These are phyloP conservation scores for Botrytis deweyae DNA, from an alignment of 2,329 filamentous ascomycete genomes.

Conservation along the genomic window DNA sequence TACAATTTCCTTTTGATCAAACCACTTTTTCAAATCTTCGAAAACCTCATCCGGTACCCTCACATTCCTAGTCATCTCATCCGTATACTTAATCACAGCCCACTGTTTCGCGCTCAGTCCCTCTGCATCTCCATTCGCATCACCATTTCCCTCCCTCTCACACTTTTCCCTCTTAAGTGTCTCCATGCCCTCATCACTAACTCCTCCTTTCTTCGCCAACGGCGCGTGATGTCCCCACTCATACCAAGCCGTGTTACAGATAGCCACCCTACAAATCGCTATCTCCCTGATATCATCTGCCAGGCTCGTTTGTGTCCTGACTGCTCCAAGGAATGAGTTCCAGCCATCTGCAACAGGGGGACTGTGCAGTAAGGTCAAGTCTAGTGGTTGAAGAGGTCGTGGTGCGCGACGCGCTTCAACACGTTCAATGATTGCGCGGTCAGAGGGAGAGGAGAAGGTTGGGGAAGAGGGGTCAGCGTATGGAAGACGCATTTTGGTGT, in stretches of 20 bases:
- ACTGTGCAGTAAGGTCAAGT: conserved; percentile 72
- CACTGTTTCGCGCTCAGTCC: conserved; percentile 59
- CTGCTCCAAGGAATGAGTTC: conserved; percentile 66
- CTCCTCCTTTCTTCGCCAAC: conserved; percentile 42
- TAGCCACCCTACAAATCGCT: conserved; percentile 77
- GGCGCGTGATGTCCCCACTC: conserved; percentile 82
- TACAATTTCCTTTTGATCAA: conserved; percentile 71
- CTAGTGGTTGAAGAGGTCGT: conserved; percentile 70
- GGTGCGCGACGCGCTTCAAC: conserved; percentile 65
- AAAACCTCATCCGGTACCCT: conserved; percentile 69
- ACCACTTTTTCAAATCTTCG: conserved; percentile 56
- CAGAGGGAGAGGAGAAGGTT: conserved; percentile 46
- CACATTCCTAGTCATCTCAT: conserved; percentile 79
- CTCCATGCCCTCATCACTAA: conserved; percentile 36
- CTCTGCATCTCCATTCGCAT: conserved; percentile 36
- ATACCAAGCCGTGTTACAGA: conserved; percentile 79
- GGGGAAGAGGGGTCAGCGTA: conserved; percentile 55
- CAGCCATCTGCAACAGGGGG: conserved; percentile 74
- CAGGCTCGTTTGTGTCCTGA: conserved; percentile 55
- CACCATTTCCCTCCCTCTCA: conserved; percentile 32
- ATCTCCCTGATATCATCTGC: conserved; percentile 66
- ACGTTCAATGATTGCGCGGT: conserved; percentile 59
- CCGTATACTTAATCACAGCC: conserved; percentile 70
- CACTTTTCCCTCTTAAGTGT: conserved; percentile 24
- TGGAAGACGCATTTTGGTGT: conserved; percentile 60